phyloP scores from a whole-genome alignment of 2,329 filamentous ascomycete species.

The Xylaria multiplex region DNA sequence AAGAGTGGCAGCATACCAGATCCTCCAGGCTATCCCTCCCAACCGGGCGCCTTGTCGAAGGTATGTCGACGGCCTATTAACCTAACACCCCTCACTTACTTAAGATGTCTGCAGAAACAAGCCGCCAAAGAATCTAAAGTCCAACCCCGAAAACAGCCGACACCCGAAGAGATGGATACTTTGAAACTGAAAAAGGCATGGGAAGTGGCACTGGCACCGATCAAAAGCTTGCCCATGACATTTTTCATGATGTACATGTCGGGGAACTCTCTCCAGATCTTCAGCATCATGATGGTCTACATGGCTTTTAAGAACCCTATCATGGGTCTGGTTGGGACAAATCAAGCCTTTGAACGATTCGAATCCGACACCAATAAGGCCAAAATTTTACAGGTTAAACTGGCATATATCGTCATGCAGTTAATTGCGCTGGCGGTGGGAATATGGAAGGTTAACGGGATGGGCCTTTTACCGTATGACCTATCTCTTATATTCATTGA shows the following conservation, averaged over 20 bases:
- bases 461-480: conserved; percentile 91
- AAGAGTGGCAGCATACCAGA: conserved; percentile 79
- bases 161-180: conserved; percentile 88
- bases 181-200: conserved; percentile 98
- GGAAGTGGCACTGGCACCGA: conserved; percentile 93
- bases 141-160: conserved; percentile 72
- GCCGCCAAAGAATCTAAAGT: conserved; percentile 60
- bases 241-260: conserved; percentile 99
- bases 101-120: conserved; percentile 55
- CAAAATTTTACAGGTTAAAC: conserved; percentile 83
- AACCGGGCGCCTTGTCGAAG: conserved; percentile 63
- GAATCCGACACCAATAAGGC: conserved; percentile 81
- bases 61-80: conserved; percentile 51
- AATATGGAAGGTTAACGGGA: conserved; percentile 95
- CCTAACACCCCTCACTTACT: conserved; percentile 17
- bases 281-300: conserved; percentile 99
- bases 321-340: conserved; percentile 82
- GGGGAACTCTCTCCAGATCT: conserved; percentile 96
- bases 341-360: conserved; percentile 89
- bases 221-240: conserved; percentile 97
- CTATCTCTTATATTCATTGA: not conserved
- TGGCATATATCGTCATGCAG: conserved; percentile 89
- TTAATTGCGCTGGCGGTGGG: conserved; percentile 83
- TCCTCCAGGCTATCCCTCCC: conserved; percentile 82
- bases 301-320: conserved; percentile 99